Evolutionary conservation across 1,139 yeast genomes (phyloP).

Genomic region (Yamadazyma epiphylla): DNA sequence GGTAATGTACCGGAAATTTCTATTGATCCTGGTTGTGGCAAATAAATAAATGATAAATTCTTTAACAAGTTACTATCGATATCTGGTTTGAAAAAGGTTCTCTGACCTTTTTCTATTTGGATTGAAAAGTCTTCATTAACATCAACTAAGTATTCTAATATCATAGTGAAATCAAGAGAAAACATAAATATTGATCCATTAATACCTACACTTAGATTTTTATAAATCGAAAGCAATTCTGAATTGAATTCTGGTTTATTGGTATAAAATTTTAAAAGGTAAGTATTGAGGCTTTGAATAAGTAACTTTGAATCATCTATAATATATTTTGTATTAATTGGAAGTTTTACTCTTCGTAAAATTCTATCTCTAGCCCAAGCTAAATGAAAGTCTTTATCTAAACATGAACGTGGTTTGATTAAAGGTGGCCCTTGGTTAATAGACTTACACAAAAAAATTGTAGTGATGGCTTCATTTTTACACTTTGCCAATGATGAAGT

Average conservation of each 20-base stretch:
- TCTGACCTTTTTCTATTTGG: too few species aligned
- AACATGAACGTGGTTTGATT: too few species aligned
- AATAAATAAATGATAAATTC: too few species aligned
- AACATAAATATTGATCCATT: neutral
- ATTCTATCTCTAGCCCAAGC: neutral
- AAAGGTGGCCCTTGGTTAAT: neutral
- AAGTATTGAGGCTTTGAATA: neutral
- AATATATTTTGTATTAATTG: neutral
- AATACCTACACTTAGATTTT: neutral
- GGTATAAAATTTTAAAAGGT: constrained; percentile 1
- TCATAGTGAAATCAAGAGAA: constrained; percentile 1
- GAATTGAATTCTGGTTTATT: constrained; percentile 1
- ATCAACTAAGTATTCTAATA: constrained; percentile 1
- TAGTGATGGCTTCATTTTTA: neutral
- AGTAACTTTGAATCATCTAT: neutral
- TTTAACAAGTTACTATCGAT: neutral
- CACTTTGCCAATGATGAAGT: neutral
- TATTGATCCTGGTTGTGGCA: too few species aligned
- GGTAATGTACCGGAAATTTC: too few species aligned
- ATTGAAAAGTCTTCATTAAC: neutral
- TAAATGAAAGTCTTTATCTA: too few species aligned
- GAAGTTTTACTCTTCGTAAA: neutral
- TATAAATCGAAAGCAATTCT: neutral
- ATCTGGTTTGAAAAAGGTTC: neutral
- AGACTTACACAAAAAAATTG: neutral